These are phyloP conservation scores for Trichophyton rubrum DNA, from an alignment of 2,329 filamentous ascomycete genomes.

Conservation along the genomic window DNA sequence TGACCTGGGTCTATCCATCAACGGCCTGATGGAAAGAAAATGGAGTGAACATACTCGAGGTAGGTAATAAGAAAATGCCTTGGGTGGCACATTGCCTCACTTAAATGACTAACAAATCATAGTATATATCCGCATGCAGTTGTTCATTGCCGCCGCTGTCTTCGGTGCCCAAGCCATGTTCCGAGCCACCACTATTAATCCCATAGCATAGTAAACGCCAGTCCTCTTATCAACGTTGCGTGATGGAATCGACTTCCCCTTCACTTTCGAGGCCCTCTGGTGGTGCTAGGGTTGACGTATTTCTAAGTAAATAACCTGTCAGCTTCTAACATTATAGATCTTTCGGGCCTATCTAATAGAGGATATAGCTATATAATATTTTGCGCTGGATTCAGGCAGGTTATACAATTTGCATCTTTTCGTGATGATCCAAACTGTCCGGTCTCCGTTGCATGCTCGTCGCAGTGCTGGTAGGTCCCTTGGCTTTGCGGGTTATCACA, in stretches of 20 bases:
- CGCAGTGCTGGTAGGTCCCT: background rate
- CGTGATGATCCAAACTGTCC: background rate
- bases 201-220: background rate
- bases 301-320: background rate
- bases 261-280: background rate
- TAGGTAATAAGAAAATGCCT: background rate
- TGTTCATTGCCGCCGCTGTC: background rate
- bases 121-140: background rate
- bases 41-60: background rate
- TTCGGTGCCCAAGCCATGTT: background rate
- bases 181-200: background rate
- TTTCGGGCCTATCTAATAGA: no score
- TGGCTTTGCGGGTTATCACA: background rate
- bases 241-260: no score
- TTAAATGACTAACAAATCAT: background rate
- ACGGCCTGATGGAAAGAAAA: background rate
- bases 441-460: background rate
- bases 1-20: background rate
- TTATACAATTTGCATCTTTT: background rate
- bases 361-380: background rate
- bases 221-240: background rate
- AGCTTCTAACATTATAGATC: background rate
- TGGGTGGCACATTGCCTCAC: no score
- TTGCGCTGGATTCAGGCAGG: background rate
- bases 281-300: background rate